phyloP scores from a whole-genome alignment of 2,329 filamentous ascomycete species.

The Chalara sp. region DNA sequence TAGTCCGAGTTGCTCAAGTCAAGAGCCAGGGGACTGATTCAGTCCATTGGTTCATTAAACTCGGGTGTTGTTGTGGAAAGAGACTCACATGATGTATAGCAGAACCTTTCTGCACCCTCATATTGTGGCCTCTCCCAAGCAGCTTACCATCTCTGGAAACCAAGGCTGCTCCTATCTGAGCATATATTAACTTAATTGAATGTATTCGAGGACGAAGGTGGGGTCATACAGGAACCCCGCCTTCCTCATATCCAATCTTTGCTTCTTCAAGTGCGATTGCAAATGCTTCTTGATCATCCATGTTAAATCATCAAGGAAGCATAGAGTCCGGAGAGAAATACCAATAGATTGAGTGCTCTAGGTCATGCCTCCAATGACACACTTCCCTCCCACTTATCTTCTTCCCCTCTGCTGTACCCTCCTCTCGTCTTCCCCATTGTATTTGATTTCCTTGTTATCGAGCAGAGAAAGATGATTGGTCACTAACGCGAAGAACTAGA shows the following conservation, averaged over 20 bases:
- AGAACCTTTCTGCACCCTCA: constrained; percentile 66
- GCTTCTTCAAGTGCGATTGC: constrained; percentile 42
- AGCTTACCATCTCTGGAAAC: constrained; percentile 64
- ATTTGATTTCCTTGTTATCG: too few relatives aligned
- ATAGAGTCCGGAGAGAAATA: too few relatives aligned
- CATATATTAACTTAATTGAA: background rate
- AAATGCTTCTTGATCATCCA: constrained; percentile 36
- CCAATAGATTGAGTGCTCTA: too few relatives aligned
- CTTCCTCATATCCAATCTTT: constrained; percentile 36
- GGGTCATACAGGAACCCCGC: constrained; percentile 39
- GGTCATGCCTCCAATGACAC: too few relatives aligned
- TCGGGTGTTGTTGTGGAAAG: background rate
- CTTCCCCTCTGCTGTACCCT: background rate
- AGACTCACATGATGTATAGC: constrained; percentile 61
- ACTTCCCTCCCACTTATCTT: background rate
- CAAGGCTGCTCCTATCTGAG: constrained; percentile 47
- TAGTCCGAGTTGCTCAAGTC: too few relatives aligned
- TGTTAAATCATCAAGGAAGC: constrained; percentile 9
- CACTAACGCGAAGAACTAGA: too few relatives aligned
- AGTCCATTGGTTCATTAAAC: too few relatives aligned
- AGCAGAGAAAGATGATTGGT: too few relatives aligned
- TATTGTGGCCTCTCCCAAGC: constrained; percentile 55
- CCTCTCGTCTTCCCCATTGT: background rate
- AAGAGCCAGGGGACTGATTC: too few relatives aligned
- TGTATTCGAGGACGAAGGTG: background rate